Conservation (phyloP, 805 yeast species). For the Komagataella phaffii region DNA sequence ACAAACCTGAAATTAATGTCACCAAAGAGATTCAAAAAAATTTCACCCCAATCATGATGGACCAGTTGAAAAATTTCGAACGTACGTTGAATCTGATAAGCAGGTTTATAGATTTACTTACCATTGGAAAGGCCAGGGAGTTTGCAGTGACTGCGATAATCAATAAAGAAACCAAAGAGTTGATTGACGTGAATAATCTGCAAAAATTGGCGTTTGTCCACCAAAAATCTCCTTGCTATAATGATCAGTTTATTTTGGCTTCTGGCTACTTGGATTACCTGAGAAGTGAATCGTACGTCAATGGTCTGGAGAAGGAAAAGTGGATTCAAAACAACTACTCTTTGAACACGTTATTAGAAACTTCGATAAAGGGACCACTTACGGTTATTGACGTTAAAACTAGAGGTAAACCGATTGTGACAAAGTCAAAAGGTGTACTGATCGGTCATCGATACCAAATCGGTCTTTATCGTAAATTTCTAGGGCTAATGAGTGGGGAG, state of each 20-base stretch:
- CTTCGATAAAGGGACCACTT: constrained; percentile 17
- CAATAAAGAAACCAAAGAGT: constrained; percentile 13
- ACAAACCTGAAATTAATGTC: constrained; percentile 16
- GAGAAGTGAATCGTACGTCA: constrained; percentile 6
- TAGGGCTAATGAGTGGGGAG: constrained; percentile 21
- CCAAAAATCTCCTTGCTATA: constrained; percentile 3
- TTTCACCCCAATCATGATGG: constrained; percentile 3
- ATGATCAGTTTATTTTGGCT: constrained; percentile 25
- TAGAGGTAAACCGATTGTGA: constrained; percentile 27
- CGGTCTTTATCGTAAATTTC: constrained; percentile 38
- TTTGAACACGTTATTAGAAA: not conserved
- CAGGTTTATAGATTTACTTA: constrained; percentile 16
- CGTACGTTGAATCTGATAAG: constrained; percentile 3
- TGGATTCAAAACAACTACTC: constrained; percentile 3
- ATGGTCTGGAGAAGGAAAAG: constrained; percentile 9
- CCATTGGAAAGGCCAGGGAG: constrained; percentile 47
- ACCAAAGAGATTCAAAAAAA: constrained; percentile 1
- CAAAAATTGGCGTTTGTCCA: constrained; percentile 1
- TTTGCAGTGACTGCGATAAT: constrained; percentile 40
- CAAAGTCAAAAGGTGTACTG: constrained; percentile 35
- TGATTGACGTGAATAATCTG: constrained; percentile 3
- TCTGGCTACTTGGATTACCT: constrained; percentile 57
- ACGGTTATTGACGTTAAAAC: constrained; percentile 51
- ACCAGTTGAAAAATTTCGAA: constrained; percentile 3
- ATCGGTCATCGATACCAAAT: constrained; percentile 44